Evolutionary conservation across 495 filamentous ascomycete genomes (phyloP).

Genomic region (Bacidia gigantensis): DNA sequence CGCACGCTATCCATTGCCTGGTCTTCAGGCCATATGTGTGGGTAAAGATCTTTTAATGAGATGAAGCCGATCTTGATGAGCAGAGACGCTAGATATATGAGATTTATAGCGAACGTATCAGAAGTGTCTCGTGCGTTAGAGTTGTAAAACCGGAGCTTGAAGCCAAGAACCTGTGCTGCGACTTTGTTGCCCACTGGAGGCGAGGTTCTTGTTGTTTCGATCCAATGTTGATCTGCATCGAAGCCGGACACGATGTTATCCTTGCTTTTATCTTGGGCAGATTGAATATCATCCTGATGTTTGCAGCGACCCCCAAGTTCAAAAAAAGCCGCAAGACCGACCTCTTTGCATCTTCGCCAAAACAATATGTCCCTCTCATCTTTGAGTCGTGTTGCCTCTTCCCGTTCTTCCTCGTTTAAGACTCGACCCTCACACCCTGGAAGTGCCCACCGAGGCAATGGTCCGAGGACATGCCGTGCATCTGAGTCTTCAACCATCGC

Average conservation of each 20-base stretch:
- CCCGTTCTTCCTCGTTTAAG: conserved; percentile 52
- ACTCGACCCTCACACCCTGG: conserved; percentile 47
- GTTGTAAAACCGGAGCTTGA: conserved; percentile 91
- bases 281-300: conserved; percentile 30
- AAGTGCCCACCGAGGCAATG: conserved; percentile 69
- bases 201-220: conserved; percentile 60
- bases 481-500: conserved; percentile 11
- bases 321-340: conserved; percentile 75
- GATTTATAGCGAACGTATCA: conserved; percentile 71
- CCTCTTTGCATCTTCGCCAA: conserved; percentile 63
- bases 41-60: conserved; percentile 82
- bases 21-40: conserved; percentile 80
- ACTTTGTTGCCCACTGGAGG: conserved; percentile 77
- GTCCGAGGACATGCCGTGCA: conserved; percentile 26
- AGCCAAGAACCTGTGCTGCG: conserved; percentile 88
- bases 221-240: conserved; percentile 51
- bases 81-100: conserved; percentile 78
- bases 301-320: conserved; percentile 47
- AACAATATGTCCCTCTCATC: conserved; percentile 58
- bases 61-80: conserved; percentile 97
- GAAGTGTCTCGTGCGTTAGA: conserved; percentile 54
- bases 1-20: conserved; percentile 61
- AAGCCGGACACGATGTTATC: conserved; percentile 30
- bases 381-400: conserved; percentile 32
- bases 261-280: conserved; percentile 22